A percentile compares a stretch with the other conserved stretches of the same genome.
These are phyloP conservation scores for Croton setiger DNA, from an alignment of 441 rosid genomes.

Conservation along the genomic window DNA sequence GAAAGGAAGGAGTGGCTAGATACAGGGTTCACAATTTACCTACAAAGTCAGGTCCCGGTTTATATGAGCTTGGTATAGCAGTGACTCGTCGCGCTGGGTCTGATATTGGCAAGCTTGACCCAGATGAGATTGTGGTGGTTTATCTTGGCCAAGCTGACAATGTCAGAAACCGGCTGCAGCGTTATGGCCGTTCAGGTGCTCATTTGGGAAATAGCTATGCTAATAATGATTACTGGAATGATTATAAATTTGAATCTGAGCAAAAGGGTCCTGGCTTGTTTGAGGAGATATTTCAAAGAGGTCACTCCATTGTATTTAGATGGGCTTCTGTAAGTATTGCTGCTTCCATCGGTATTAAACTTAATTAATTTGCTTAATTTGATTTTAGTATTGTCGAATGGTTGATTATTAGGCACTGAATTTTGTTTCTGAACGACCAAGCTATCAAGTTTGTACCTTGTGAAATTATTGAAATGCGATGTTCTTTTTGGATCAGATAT, in stretches of 20 bases:
- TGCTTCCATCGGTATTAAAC: too few relatives aligned
- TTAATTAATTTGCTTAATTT: neutral
- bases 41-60: slow-evolving; percentile 39
- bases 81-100: slow-evolving; percentile 8
- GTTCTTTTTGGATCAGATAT: neutral
- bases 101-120: slow-evolving; percentile 32
- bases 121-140: slow-evolving; percentile 37
- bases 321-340: slow-evolving; percentile 67
- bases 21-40: slow-evolving; percentile 74
- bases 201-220: slow-evolving; percentile 43
- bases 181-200: slow-evolving; percentile 59
- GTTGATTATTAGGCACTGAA: neutral
- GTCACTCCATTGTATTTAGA: slow-evolving; percentile 52
- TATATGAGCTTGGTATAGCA: slow-evolving; percentile 67
- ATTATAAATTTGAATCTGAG: slow-evolving; percentile 14
- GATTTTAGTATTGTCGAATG: too few relatives aligned
- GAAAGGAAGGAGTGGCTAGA: slow-evolving; percentile 54
- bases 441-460: neutral
- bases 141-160: slow-evolving; percentile 67
- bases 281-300: slow-evolving; percentile 48
- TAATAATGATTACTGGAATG: slow-evolving; percentile 13
- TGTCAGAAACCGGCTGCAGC: slow-evolving; percentile 59
- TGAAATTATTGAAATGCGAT: neutral
- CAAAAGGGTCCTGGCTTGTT: slow-evolving; percentile 40
- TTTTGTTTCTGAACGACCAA: neutral